phyloP scores from a whole-genome alignment of 176 grass and related monocot species.

The Elaeis guineensis region DNA sequence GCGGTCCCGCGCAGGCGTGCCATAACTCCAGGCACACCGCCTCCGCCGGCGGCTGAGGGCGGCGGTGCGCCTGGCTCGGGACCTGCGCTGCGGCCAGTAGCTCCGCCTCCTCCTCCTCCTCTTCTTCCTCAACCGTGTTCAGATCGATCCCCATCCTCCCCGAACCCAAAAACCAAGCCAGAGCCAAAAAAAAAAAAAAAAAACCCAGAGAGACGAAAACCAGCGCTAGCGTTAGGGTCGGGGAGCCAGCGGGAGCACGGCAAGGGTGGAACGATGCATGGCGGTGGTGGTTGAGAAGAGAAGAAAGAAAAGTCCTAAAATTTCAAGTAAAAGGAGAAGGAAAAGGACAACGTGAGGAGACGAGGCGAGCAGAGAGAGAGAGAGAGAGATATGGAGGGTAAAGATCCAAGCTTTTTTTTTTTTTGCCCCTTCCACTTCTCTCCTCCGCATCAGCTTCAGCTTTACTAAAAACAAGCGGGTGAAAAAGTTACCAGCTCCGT shows the following conservation, averaged over 20 bases:
- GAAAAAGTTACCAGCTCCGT: background rate
- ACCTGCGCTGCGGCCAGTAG: background rate
- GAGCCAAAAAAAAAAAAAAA: background rate
- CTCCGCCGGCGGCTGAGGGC: background rate
- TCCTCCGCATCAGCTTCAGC: conserved; percentile 24
- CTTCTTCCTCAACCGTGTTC: conserved; percentile 54
- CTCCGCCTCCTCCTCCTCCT: conserved; percentile 31
- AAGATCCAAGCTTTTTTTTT: conserved; percentile 19
- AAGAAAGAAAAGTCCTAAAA: background rate
- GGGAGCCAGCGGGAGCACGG: no score
- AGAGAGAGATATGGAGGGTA: conserved; percentile 10
- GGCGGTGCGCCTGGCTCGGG: background rate
- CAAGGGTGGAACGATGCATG: background rate
- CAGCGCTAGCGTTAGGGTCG: background rate
- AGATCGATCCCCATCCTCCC: conserved; percentile 83
- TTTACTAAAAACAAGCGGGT: conserved; percentile 16
- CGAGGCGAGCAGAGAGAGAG: background rate
- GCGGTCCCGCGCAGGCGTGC: conserved; percentile 77
- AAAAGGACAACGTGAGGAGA: background rate
- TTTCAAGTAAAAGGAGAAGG: no score
- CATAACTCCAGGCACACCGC: conserved; percentile 65
- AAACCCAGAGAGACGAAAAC: background rate
- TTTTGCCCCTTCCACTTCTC: background rate
- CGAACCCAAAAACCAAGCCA: background rate
- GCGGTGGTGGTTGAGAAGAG: conserved; percentile 1